Evolutionary conservation across 176 grass and related monocot genomes (phyloP).

Genomic region (Poa annua): DNA sequence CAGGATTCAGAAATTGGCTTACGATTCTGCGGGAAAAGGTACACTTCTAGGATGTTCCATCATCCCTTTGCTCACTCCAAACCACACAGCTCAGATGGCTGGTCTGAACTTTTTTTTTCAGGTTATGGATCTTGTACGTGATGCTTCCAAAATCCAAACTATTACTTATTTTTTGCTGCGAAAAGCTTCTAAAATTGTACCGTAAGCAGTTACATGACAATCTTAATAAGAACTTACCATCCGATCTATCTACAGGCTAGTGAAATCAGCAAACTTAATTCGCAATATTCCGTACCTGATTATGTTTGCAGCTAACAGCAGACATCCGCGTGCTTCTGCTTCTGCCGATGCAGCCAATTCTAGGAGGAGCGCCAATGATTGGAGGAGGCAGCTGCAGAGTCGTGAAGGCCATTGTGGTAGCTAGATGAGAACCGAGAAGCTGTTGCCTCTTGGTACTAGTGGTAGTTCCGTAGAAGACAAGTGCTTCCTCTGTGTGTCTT

Average conservation of each 20-base stretch:
- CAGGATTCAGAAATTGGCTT: background rate
- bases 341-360: conserved; percentile 14
- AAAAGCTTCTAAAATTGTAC: background rate
- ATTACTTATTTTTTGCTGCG: background rate
- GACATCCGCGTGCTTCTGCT: background rate
- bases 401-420: conserved; percentile 25
- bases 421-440: background rate
- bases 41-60: background rate
- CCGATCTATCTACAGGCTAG: conserved; percentile 7
- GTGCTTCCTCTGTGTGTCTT: background rate
- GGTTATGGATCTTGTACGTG: background rate
- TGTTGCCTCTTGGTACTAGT: background rate
- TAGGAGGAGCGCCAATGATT: conserved; percentile 29
- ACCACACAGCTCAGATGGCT: background rate
- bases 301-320: conserved; percentile 34
- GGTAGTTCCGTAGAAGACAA: conserved; percentile 42
- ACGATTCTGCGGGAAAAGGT: background rate
- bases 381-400: conserved; percentile 25
- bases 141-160: conserved; percentile 4
- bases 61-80: background rate
- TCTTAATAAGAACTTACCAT: background rate
- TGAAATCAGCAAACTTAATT: background rate
- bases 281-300: conserved; percentile 26
- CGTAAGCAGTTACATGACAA: background rate
- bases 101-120: background rate